Conservation (phyloP, 441 rosid genomes). For the Pelargonium australe region DNA sequence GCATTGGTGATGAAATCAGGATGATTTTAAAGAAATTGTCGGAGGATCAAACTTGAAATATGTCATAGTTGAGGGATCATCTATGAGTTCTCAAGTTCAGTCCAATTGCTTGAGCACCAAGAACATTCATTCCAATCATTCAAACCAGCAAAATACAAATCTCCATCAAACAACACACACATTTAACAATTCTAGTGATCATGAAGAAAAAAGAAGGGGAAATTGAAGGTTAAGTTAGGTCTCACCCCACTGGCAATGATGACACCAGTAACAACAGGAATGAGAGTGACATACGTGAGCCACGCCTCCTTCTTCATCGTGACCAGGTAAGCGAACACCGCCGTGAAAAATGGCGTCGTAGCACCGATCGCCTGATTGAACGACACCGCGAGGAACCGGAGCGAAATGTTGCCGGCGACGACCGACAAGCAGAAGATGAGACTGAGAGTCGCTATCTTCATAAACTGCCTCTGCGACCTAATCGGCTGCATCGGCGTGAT, state of each 20-base stretch:
- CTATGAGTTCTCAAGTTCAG: too few species aligned
- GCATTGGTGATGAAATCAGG: too few species aligned
- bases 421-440: constrained; percentile 87
- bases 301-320: constrained; percentile 80
- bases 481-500: constrained; percentile 90
- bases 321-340: constrained; percentile 76
- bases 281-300: constrained; percentile 72
- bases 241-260: constrained; percentile 83
- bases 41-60: too few species aligned
- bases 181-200: neutral
- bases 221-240: neutral
- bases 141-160: too few species aligned
- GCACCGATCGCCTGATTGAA: constrained; percentile 90
- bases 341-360: constrained; percentile 88
- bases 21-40: too few species aligned
- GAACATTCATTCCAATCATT: too few species aligned
- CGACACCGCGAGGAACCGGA: constrained; percentile 72
- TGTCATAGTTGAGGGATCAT: too few species aligned
- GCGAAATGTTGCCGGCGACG: constrained; percentile 73
- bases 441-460: constrained; percentile 76
- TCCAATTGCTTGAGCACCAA: too few species aligned
- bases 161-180: neutral
- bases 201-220: neutral
- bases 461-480: constrained; percentile 66
- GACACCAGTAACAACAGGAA: constrained; percentile 88